Conservation (phyloP, 805 yeast genomes). For the Debaryomyces prosopidis region DNA sequence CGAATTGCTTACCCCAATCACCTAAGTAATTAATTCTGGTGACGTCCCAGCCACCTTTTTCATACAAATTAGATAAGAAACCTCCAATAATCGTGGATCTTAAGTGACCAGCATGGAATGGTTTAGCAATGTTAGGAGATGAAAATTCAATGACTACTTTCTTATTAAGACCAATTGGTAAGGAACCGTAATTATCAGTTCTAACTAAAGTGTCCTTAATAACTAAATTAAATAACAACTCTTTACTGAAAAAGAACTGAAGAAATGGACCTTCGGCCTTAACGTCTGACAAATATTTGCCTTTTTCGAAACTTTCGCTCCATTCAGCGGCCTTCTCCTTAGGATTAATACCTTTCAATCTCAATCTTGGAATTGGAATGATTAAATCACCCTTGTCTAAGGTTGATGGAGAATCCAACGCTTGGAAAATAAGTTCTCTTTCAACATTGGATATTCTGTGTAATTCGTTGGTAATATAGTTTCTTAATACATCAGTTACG, state of each 20-base stretch:
- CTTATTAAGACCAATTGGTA: slow-evolving; percentile 72
- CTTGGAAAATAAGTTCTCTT: slow-evolving; percentile 67
- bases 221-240: slow-evolving; percentile 65
- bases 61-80: slow-evolving; percentile 85
- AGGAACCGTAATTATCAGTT: slow-evolving; percentile 65
- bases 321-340: slow-evolving; percentile 74
- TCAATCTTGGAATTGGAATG: slow-evolving; percentile 85
- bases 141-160: slow-evolving; percentile 84
- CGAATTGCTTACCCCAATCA: slow-evolving; percentile 99
- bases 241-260: slow-evolving; percentile 80
- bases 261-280: slow-evolving; percentile 86
- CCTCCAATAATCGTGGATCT: slow-evolving; percentile 98
- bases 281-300: slow-evolving; percentile 66
- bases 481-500: slow-evolving; percentile 85
- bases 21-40: slow-evolving; percentile 91
- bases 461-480: slow-evolving; percentile 81
- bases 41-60: slow-evolving; percentile 91
- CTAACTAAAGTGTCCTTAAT: slow-evolving; percentile 67
- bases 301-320: slow-evolving; percentile 75
- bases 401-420: slow-evolving; percentile 84
- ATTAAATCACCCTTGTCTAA: slow-evolving; percentile 91
- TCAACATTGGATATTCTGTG: slow-evolving; percentile 73
- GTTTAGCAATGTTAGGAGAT: slow-evolving; percentile 98
- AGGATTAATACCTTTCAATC: slow-evolving; percentile 76
- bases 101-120: slow-evolving; percentile 99